Evolutionary conservation across 2,329 filamentous ascomycete species (phyloP), one percentile per base, ranked within the genome.

Genomic region (Fusarium falciforme): DNA sequence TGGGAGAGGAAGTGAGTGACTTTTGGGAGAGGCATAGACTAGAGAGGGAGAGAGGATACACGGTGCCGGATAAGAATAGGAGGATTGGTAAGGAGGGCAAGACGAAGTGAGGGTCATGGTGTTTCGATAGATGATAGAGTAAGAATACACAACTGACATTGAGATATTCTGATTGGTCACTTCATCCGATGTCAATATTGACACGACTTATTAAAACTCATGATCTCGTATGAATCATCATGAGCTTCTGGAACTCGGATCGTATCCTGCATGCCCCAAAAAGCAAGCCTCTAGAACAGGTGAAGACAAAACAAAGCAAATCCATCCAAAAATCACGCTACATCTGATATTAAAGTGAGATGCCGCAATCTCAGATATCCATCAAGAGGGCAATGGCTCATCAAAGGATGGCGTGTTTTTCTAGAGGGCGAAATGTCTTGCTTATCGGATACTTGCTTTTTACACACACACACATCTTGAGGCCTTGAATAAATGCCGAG

Each of bases 1-100:
- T 64, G 70, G 73, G 67, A 27, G 79, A 78, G 68, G 83, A 84
- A 60, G 77, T 77, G 40, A 85, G 83, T 52, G 83, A 85, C 55
- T 85, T 85, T 54, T 85, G 83, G 83, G 82, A 83, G 69, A 81
- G 80, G 44, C 81, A 85, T 47, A 74, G 83, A 44, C 52, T 81
- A 55, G 83, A 84, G 74, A 79, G 83, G 72, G 83, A 84, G 52
- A 79, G 77, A 20, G 83, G 81, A 10, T 85, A 85, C 67, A 71
- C 76, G 10, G 83, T 85, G 14, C 83, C 83, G 3, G 80, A 81
- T 62, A 82, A 83, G 73, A 85, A 85, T 35, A 79, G 74, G 74
- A 79, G 54, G 54, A 68, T 33, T 4, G 49, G 14, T 5, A 42
- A 61, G 16, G 60, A 64, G 4, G 66, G 58, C 0, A 71, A 70